These are phyloP conservation scores for Ampelocalamus luodianensis DNA, from an alignment of 176 grass and related monocot species.

Conservation along the genomic window DNA sequence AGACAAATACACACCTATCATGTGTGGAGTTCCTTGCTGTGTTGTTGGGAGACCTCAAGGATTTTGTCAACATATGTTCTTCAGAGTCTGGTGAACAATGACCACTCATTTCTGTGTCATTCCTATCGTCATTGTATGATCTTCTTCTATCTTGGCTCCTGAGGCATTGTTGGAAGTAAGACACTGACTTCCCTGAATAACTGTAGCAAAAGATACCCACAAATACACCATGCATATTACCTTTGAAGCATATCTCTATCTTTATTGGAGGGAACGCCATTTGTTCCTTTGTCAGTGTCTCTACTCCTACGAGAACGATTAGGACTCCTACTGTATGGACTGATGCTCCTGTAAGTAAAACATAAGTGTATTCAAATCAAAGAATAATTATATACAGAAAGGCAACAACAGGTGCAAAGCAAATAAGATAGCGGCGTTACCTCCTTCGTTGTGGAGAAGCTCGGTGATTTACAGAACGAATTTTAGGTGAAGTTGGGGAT, in stretches of 20 bases:
- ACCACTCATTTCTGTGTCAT: constrained; percentile 42
- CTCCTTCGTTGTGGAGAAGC: constrained; percentile 55
- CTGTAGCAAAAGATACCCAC: neutral
- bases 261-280: constrained; percentile 41
- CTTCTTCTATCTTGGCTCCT: constrained; percentile 59
- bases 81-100: constrained; percentile 33
- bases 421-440: constrained; percentile 39
- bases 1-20: constrained; percentile 48
- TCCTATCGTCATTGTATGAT: constrained; percentile 34
- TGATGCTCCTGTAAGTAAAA: constrained; percentile 54
- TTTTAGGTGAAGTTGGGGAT: constrained; percentile 49
- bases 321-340: constrained; percentile 63
- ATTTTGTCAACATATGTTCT: constrained; percentile 33
- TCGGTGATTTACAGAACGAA: constrained; percentile 46
- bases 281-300: constrained; percentile 54
- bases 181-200: constrained; percentile 32
- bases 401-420: constrained; percentile 13
- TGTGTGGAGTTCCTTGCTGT: constrained; percentile 21
- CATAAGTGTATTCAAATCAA: constrained; percentile 31
- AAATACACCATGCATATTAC: constrained; percentile 42
- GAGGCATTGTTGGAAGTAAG: constrained; percentile 27
- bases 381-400: constrained; percentile 12
- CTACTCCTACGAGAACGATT: constrained; percentile 55
- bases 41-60: constrained; percentile 49
- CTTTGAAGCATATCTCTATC: constrained; percentile 54